Conservation (phyloP, 2,329 filamentous ascomycete species). For the Hypoxylon sp. region DNA sequence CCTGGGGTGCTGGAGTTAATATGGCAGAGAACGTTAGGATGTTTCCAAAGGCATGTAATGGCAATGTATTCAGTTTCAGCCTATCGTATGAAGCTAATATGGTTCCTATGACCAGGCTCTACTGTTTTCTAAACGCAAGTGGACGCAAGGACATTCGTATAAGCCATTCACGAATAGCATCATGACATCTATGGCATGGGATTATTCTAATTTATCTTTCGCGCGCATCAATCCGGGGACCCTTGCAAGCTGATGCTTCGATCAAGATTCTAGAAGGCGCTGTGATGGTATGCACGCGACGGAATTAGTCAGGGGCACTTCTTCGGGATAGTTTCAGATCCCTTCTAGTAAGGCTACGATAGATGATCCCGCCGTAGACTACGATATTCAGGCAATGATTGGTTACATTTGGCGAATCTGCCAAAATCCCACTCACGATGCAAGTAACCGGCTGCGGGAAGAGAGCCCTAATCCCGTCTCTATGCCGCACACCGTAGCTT, state of each 20-base stretch:
- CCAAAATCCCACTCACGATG: slow-evolving; percentile 50
- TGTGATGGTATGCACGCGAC: slow-evolving; percentile 44
- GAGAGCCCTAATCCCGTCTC: slow-evolving; percentile 49
- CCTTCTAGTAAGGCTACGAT: slow-evolving; percentile 51
- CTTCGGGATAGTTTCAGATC: slow-evolving; percentile 46
- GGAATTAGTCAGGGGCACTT: slow-evolving; percentile 45
- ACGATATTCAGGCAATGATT: slow-evolving; percentile 48
- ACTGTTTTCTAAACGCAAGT: background rate
- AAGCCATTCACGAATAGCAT: background rate
- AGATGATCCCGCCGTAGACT: slow-evolving; percentile 42
- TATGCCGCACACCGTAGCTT: slow-evolving; percentile 50
- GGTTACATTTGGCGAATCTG: slow-evolving; percentile 54
- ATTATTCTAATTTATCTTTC: slow-evolving; percentile 2
- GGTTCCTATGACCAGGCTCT: background rate
- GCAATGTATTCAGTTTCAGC: slow-evolving; percentile 2
- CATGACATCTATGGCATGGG: background rate
- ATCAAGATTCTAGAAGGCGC: slow-evolving; percentile 52
- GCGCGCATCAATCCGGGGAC: slow-evolving; percentile 28
- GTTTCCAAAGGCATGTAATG: background rate
- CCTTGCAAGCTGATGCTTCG: slow-evolving; percentile 44
- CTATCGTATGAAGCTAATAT: slow-evolving; percentile 7
- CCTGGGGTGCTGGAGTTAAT: background rate
- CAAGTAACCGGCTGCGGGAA: slow-evolving; percentile 52
- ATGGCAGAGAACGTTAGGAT: background rate
- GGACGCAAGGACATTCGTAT: background rate